Base-by-base conservation (phyloP, 352 stramenopile species). In the Thalassiosira allenii region DNA sequence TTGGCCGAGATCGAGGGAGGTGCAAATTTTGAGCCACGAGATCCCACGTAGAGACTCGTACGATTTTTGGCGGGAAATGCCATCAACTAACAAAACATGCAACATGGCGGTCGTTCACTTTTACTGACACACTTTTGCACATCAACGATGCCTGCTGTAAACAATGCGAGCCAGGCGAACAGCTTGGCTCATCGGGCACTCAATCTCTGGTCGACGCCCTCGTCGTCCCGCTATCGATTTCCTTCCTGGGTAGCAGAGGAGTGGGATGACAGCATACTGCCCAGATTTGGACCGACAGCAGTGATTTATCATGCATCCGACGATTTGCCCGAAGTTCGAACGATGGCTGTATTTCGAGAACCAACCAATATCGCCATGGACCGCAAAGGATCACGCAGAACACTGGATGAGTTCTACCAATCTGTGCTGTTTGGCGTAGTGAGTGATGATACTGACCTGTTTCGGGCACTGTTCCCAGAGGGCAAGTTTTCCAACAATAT, bases 291-390 rank as follows among this genome's bases (percentile, higher is more conserved):
- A 47, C 47, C 5, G 2, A 72, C 63, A 9, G 63, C 63, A 47
- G 22, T 52, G 9, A 72, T 72, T 25, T 65, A 72, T 37, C 63
- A 72, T 72, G 43, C 3, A 72, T 62, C 27, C 33, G 30, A 47
- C 32, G 51, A 72, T 51, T 27, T 62, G 29, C 63, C 63, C 44
- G 63, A 72, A 62, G 63, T 72, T 17, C 4, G 47, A 5, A 59
- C 63, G 20, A 72, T 72, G 63, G 63, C 63, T 32, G 25, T 53
- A 20, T 72, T 72, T 25, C 63, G 63, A 14, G 63, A 72, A 23
- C 63, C 63, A 47, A 72, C 63, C 17, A 72, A 72, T 33, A 72
- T 72, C 33, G 63, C 47, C 8, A 72, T 72, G 63, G 63, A 72
- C 41, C 43, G 63, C 3, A 62, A 62, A 49, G 63, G 63, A 62